These are phyloP conservation scores for Jatropha curcas DNA, from an alignment of 345 rosid genomes.

Conservation along the genomic window DNA sequence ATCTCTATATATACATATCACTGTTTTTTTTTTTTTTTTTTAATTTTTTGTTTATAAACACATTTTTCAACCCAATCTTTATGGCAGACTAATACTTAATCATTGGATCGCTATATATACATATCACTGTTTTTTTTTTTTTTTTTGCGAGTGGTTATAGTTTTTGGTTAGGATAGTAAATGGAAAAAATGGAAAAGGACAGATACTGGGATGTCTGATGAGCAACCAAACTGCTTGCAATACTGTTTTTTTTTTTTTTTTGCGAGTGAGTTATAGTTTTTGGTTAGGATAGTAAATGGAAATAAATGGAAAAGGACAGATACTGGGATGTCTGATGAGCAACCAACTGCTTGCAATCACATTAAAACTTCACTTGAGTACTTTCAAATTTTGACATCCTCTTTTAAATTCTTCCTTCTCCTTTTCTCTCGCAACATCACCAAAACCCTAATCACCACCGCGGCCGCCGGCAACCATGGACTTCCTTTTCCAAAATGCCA, in stretches of 20 bases:
- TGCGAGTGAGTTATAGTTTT: too few species aligned
- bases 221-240: too few species aligned
- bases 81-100: too few species aligned
- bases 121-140: background rate
- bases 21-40: too few species aligned
- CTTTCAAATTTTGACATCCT: background rate
- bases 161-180: background rate
- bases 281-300: too few species aligned
- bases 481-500: constrained; percentile 9
- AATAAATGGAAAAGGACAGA: constrained; percentile 11
- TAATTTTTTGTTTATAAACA: too few species aligned
- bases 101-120: too few species aligned
- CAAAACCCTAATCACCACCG: background rate
- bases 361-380: background rate
- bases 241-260: background rate
- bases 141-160: background rate
- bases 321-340: background rate
- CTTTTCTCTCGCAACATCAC: background rate
- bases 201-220: background rate
- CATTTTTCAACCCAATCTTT: too few species aligned
- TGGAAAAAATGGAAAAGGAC: constrained; percentile 10
- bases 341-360: too few species aligned
- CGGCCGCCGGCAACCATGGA: background rate
- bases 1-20: too few species aligned
- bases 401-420: background rate